Percentiles rank a stretch among this genome's conserved stretches.
These are phyloP conservation scores for Alternaria sp. DNA, from an alignment of 2,329 filamentous ascomycete genomes.

Conservation along the genomic window DNA sequence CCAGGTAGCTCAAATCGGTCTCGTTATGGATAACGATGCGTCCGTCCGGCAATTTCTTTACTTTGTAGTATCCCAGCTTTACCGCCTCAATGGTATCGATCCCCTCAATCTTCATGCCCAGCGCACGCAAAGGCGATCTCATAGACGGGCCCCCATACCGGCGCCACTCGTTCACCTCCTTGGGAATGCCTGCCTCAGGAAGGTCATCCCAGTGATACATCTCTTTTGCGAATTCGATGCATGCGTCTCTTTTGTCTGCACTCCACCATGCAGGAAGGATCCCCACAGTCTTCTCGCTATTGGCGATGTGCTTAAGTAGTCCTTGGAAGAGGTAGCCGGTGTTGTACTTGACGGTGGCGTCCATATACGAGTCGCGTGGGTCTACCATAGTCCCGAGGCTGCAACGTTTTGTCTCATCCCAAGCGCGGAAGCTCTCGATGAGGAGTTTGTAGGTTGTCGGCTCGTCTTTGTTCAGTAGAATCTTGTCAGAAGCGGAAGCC, in stretches of 20 bases:
- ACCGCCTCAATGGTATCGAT: background rate
- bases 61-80: background rate
- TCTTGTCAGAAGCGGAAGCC: no score
- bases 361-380: background rate
- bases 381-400: background rate
- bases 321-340: background rate
- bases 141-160: background rate
- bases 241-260: background rate
- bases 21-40: background rate
- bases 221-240: background rate
- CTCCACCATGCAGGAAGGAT: background rate
- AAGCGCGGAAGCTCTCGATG: background rate
- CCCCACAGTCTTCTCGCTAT: background rate
- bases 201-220: background rate
- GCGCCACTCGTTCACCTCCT: background rate
- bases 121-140: background rate
- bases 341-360: background rate
- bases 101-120: background rate
- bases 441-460: background rate
- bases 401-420: background rate
- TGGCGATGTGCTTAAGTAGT: background rate
- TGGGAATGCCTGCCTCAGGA: background rate
- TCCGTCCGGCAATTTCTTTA: background rate
- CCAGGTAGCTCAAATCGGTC: background rate
- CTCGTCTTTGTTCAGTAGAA: background rate